These are phyloP conservation scores for Hyaloscypha bicolor DNA, from an alignment of 495 filamentous ascomycete species.

Conservation along the genomic window DNA sequence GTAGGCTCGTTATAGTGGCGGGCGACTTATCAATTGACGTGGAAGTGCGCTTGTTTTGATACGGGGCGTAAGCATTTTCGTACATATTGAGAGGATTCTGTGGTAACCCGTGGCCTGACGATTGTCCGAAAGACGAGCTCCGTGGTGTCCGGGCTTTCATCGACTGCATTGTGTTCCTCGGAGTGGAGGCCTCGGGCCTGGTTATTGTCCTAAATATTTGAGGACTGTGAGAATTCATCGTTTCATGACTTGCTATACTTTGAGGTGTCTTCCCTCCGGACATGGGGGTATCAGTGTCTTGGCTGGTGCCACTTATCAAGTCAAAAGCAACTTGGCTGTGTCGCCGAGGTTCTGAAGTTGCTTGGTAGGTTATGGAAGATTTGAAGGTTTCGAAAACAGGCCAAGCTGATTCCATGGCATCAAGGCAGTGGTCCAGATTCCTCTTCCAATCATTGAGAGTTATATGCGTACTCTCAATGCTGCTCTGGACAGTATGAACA, in stretches of 20 bases:
- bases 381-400: constrained; percentile 28
- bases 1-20: neutral
- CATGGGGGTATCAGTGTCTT: constrained; percentile 23
- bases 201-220: constrained; percentile 2
- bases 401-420: constrained; percentile 31
- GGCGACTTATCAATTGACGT: neutral
- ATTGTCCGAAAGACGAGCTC: constrained; percentile 19
- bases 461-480: constrained; percentile 29
- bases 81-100: constrained; percentile 24
- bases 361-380: constrained; percentile 20
- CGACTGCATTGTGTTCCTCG: neutral
- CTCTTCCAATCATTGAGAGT: constrained; percentile 29
- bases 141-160: neutral
- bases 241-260: constrained; percentile 21
- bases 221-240: constrained; percentile 13
- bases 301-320: constrained; percentile 25
- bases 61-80: constrained; percentile 20
- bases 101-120: constrained; percentile 20
- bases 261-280: constrained; percentile 28
- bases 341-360: constrained; percentile 7
- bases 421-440: constrained; percentile 26
- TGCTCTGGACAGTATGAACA: constrained; percentile 28
- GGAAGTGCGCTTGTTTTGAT: constrained; percentile 7
- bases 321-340: constrained; percentile 32
- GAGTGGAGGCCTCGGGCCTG: neutral